Evolutionary conservation across 2,329 filamentous ascomycete species (phyloP), one percentile per base, ranked within the genome.

Genomic region (Microdochium trichocladiopsis): DNA sequence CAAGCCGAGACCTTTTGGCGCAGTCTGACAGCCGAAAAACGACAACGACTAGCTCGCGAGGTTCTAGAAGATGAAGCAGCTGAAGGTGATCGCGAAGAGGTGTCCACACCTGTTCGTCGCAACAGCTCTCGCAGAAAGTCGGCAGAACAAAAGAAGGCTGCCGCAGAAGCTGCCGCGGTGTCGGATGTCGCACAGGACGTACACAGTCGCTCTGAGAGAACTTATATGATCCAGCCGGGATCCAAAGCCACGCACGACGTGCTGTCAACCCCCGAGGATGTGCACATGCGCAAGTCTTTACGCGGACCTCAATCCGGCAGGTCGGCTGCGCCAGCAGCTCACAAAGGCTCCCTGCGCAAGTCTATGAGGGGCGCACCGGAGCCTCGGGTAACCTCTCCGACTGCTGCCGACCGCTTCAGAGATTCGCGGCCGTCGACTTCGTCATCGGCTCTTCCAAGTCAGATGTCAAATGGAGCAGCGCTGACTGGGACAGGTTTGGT

Each of bases 1-100:
- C 76, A 79, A 51, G 80, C 84, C 16, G 87, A 86, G 60, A 72
- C 79, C 0, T 89, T 86, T 60, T 90, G 87, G 87, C 83, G 78
- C 55, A 80, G 80, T 50, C 67, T 90, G 6, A 84, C 78, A 8
- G 72, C 75, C 2, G 79, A 86, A 28, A 82, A 84, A 61, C 79
- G 84, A 45, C 78, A 78, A 6, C 78, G 84, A 60, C 74, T 86
- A 28, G 82, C 85, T 60, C 71, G 68, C 3, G 82, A 84, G 53
- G 78, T 78, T 2, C 64, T 77, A 48, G 75, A 81, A 52, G 75
- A 82, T 47, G 76, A 74, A 2, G 78, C 70, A 10, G 68, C 72
- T 6, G 76, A 79, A 28, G 71, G 68, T 2, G 73, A 78, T 50
- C 61, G 65, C 12, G 72, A 75, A 36, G 71, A 70, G 14, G 59